phyloP scores from a whole-genome alignment of 768 basidiomycete species.

The Pleurotus ostreatus region DNA sequence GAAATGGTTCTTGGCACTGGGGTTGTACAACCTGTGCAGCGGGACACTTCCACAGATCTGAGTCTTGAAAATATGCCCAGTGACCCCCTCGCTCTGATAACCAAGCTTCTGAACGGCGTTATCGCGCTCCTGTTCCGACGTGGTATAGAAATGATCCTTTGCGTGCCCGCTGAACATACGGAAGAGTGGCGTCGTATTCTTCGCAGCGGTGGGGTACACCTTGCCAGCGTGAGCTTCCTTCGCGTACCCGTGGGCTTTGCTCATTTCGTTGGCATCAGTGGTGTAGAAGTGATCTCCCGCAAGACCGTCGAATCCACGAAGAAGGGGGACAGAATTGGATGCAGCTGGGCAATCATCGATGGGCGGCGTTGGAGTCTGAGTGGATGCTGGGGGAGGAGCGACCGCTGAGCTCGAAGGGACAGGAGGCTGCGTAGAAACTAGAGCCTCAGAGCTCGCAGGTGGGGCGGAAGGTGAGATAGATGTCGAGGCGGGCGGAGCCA shows the following conservation, averaged over 20 bases:
- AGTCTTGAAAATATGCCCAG: neutral
- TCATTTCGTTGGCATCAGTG: neutral
- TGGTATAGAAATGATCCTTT: neutral
- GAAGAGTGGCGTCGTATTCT: neutral
- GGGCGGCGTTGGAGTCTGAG: neutral
- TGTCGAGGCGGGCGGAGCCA: no score
- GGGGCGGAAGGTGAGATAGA: neutral
- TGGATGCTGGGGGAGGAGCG: neutral
- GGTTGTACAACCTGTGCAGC: neutral
- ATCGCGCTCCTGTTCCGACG: neutral
- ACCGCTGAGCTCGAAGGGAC: neutral
- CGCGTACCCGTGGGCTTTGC: neutral
- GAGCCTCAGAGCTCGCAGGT: neutral
- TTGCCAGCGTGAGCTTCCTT: neutral
- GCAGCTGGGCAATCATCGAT: neutral
- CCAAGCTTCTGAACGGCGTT: neutral
- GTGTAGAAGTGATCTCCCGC: neutral
- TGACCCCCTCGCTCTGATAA: neutral
- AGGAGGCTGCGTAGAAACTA: neutral
- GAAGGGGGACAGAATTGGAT: neutral
- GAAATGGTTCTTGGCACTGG: neutral
- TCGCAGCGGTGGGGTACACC: conserved; percentile 4
- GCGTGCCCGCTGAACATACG: neutral
- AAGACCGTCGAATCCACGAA: neutral
- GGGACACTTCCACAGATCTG: no score